Percentiles rank a stretch among this genome's conserved stretches.
Conservation (phyloP, 2,329 filamentous ascomycete genomes). For the Lasiodiplodia hormozganensis region DNA sequence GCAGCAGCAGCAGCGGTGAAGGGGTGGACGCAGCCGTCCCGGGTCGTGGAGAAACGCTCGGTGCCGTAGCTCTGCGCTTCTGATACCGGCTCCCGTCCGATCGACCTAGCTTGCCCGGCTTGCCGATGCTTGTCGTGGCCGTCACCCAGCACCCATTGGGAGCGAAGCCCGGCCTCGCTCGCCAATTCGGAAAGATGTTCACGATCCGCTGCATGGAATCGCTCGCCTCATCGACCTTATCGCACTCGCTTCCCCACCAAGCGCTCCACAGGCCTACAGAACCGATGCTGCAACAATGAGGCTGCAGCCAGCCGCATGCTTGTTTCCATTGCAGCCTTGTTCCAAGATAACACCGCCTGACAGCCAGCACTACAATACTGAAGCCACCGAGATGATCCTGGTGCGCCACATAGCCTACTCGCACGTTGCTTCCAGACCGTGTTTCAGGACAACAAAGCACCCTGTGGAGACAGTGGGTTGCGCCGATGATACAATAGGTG, state of each 20-base stretch:
- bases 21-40: background rate
- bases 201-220: slow-evolving; percentile 3
- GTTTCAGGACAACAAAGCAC: background rate
- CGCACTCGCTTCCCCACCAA: background rate
- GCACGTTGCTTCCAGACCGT: background rate
- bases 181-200: background rate
- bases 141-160: background rate
- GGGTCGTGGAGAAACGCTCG: slow-evolving; percentile 13
- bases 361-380: no score
- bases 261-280: background rate
- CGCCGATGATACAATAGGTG: background rate
- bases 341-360: no score
- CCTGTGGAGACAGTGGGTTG: background rate
- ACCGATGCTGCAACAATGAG: no score
- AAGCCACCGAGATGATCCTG: no score
- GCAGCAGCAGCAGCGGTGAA: slow-evolving; percentile 2
- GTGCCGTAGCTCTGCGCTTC: background rate
- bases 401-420: no score
- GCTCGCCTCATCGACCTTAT: slow-evolving; percentile 3
- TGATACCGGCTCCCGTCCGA: slow-evolving; percentile 14
- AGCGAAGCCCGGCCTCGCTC: background rate
- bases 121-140: background rate
- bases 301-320: no score
- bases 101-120: background rate
- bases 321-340: no score